Percentiles rank a stretch among this genome's conserved stretches.
Conservation (phyloP, 2,329 filamentous ascomycete species). For the Helminthosporium solani region DNA sequence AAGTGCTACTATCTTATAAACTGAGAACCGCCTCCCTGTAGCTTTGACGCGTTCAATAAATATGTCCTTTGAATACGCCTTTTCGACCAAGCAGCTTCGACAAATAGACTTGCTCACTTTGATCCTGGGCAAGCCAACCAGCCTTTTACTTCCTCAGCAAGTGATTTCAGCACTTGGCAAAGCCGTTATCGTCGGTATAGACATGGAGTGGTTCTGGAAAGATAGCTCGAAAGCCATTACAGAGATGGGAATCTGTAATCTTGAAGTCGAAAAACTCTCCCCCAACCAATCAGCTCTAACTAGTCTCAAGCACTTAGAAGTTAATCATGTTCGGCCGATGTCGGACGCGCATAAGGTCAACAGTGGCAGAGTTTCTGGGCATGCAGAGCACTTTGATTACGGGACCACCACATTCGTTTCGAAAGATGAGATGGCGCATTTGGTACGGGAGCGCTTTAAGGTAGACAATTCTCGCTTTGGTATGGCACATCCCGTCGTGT, state of each 20-base stretch:
- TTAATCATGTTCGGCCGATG: constrained; percentile 13
- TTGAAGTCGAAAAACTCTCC: constrained; percentile 3
- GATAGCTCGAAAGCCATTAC: constrained; percentile 5
- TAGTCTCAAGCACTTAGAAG: no score
- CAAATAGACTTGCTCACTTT: not conserved
- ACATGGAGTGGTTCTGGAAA: constrained; percentile 10
- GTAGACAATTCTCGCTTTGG: not conserved
- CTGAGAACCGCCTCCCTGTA: no score
- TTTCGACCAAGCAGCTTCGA: no score
- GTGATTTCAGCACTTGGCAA: constrained; percentile 2
- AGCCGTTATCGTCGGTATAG: constrained; percentile 7
- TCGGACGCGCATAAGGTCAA: no score
- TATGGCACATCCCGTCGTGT: constrained; percentile 13
- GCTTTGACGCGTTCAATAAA: no score
- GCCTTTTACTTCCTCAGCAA: not conserved
- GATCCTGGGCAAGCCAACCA: not conserved
- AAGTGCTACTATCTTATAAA: no score
- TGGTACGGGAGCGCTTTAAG: constrained; percentile 10
- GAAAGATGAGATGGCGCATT: constrained; percentile 3
- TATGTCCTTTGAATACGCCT: no score
- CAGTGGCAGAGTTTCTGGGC: no score
- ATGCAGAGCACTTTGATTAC: no score
- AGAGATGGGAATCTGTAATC: constrained; percentile 9
- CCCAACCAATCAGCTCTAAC: constrained; percentile 3
- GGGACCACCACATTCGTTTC: constrained; percentile 14